A percentile compares a stretch with the other conserved stretches of the same genome.
phyloP scores from a whole-genome alignment of 2,329 filamentous ascomycete species.

The Eutypa lata region DNA sequence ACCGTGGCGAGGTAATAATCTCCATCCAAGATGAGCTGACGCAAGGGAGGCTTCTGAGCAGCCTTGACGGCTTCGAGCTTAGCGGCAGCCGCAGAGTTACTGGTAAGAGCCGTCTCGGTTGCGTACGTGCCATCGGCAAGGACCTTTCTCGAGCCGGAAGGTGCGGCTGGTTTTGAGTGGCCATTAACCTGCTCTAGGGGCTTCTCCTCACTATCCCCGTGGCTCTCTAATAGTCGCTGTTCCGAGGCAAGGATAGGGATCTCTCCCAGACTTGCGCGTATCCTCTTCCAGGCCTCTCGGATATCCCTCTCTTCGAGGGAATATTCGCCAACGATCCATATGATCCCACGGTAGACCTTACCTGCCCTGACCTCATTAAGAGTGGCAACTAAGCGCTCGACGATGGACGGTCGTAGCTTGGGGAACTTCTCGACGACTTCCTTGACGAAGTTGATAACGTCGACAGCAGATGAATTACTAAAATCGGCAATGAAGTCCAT shows the following conservation, averaged over 20 bases:
- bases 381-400: conserved; percentile 84
- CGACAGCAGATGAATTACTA: conserved; percentile 93
- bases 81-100: conserved; percentile 82
- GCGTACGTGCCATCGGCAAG: conserved; percentile 96
- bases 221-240: conserved; percentile 84
- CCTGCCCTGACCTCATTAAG: conserved; percentile 90
- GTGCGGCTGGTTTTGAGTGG: conserved; percentile 69
- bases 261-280: conserved; percentile 88
- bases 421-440: conserved; percentile 99
- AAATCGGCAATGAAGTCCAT: conserved; percentile 99
- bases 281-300: conserved; percentile 93
- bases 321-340: conserved; percentile 98
- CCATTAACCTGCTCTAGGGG: conserved; percentile 70
- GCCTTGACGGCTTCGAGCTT: conserved; percentile 96
- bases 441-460: conserved; percentile 98
- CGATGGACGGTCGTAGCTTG: conserved; percentile 79
- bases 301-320: conserved; percentile 92
- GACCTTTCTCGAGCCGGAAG: conserved; percentile 84
- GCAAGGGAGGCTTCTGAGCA: conserved; percentile 90
- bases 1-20: conserved; percentile 96
- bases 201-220: conserved; percentile 65
- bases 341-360: conserved; percentile 92
- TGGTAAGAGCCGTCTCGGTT: conserved; percentile 93
- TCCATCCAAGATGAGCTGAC: conserved; percentile 92
- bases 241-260: conserved; percentile 96